A percentile compares a stretch with the other conserved stretches of the same genome.
phyloP scores from a whole-genome alignment of 2,329 filamentous ascomycete genomes.

The Grosmannia serpens region DNA sequence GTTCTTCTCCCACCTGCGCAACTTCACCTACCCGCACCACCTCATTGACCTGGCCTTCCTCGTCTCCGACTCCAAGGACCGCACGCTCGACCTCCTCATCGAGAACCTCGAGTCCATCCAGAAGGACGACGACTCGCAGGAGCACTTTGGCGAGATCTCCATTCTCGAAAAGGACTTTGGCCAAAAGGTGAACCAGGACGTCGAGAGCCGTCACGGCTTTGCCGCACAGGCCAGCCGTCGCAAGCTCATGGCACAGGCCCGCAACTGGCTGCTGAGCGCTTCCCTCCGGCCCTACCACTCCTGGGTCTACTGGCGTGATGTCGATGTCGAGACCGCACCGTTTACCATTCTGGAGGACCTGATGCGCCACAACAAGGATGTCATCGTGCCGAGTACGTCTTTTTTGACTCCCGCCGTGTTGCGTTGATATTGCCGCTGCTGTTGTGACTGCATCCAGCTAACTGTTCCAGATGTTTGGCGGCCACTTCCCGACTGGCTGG shows the following conservation, averaged over 20 bases:
- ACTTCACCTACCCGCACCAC: slow-evolving; percentile 94
- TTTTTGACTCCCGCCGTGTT: neutral
- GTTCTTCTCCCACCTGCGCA: slow-evolving; percentile 97
- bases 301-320: slow-evolving; percentile 99
- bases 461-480: slow-evolving; percentile 79
- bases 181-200: slow-evolving; percentile 93
- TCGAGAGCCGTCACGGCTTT: slow-evolving; percentile 94
- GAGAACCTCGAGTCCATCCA: slow-evolving; percentile 70
- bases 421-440: neutral
- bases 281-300: slow-evolving; percentile 90
- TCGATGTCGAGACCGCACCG: slow-evolving; percentile 93
- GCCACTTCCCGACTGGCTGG: slow-evolving; percentile 96
- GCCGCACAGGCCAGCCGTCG: slow-evolving; percentile 86
- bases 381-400: slow-evolving; percentile 90
- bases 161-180: slow-evolving; percentile 99
- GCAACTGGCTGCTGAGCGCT: slow-evolving; percentile 93
- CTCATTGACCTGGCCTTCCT: slow-evolving; percentile 93
- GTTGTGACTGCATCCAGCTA: neutral
- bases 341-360: slow-evolving; percentile 95
- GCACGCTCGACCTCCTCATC: slow-evolving; percentile 66
- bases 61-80: slow-evolving; percentile 93
- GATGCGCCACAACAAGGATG: slow-evolving; percentile 97
- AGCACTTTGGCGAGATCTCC: slow-evolving; percentile 89
- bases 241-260: slow-evolving; percentile 95
- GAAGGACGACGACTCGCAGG: slow-evolving; percentile 62